These are phyloP conservation scores for Glebionis coronaria DNA, from an alignment of 129 eudicot species.

Conservation along the genomic window DNA sequence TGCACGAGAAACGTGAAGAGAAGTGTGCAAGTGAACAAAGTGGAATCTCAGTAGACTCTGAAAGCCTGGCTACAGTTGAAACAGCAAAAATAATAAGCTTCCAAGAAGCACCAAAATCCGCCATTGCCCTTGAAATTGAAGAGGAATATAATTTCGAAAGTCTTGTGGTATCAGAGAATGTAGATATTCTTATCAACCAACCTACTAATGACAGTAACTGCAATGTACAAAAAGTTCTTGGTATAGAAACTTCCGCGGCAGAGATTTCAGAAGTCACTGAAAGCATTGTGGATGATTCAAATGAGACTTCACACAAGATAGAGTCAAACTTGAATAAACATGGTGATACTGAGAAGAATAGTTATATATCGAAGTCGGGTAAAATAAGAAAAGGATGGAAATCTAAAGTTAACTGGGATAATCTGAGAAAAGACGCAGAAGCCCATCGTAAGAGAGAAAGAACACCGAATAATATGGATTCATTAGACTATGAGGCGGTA, in stretches of 20 bases:
- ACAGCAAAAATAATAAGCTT: slow-evolving; percentile 5
- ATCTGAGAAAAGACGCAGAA: slow-evolving; percentile 51
- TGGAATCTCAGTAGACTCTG: slow-evolving; percentile 47
- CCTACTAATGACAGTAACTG: slow-evolving; percentile 13
- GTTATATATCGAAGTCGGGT: slow-evolving; percentile 38
- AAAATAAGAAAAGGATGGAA: slow-evolving; percentile 43
- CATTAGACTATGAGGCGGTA: slow-evolving; percentile 92
- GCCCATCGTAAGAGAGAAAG: slow-evolving; percentile 36
- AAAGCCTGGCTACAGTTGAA: slow-evolving; percentile 25
- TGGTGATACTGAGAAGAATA: slow-evolving; percentile 1
- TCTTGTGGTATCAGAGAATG: slow-evolving; percentile 17
- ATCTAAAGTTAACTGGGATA: slow-evolving; percentile 62
- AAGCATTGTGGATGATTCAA: slow-evolving; percentile 25
- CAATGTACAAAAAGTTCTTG: slow-evolving; percentile 22
- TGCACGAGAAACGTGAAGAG: slow-evolving; percentile 38
- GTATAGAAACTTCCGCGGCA: slow-evolving; percentile 19
- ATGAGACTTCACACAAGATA: neutral
- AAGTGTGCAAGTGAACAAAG: slow-evolving; percentile 50
- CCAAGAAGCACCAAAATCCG: neutral
- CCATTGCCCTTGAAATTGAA: no score
- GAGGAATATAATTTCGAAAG: neutral
- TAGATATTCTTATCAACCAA: slow-evolving; percentile 3
- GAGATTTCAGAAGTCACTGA: slow-evolving; percentile 45
- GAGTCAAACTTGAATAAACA: slow-evolving; percentile 29
- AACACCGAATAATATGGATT: slow-evolving; percentile 60